phyloP scores from a whole-genome alignment of 139 green algal genomes.

The Chlorella sp. region DNA sequence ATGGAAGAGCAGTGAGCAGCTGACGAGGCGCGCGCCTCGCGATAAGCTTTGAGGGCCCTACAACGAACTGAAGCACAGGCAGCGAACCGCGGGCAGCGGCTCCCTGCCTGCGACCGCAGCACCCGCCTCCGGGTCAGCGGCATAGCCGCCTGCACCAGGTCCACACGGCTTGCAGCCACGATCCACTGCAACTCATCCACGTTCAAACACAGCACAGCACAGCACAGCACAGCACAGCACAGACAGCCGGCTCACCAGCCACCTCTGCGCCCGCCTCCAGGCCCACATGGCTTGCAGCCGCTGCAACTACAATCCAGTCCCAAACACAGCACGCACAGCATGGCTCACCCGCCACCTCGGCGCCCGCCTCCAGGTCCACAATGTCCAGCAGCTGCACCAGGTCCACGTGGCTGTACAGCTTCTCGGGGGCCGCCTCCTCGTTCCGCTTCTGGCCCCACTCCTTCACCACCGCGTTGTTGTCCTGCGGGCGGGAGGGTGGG shows the following conservation, averaged over 20 bases:
- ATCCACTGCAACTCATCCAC: no score
- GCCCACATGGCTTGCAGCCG: no score
- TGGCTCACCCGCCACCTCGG: constrained; percentile 51
- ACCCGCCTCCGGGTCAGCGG: constrained; percentile 32
- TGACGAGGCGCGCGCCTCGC: no score
- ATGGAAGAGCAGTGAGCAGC: no score
- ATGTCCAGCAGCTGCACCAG: constrained; percentile 93
- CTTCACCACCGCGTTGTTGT: constrained; percentile 91
- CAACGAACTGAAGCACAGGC: neutral
- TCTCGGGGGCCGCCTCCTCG: constrained; percentile 44
- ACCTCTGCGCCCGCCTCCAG: neutral
- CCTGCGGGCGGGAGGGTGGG: constrained; percentile 48
- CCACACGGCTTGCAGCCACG: no score
- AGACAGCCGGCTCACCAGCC: no score
- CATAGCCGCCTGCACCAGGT: no score
- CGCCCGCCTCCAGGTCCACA: constrained; percentile 90
- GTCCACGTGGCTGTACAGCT: constrained; percentile 95
- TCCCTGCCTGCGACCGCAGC: neutral
- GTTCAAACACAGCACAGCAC: no score
- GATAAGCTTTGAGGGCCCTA: no score
- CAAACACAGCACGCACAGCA: neutral
- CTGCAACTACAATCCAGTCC: no score
- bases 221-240: no score
- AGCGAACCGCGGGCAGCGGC: no score
- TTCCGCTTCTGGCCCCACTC: constrained; percentile 63